These are phyloP conservation scores for Pseudotsuga menziesii DNA, from an alignment of 75 land plant genomes.

Conservation along the genomic window DNA sequence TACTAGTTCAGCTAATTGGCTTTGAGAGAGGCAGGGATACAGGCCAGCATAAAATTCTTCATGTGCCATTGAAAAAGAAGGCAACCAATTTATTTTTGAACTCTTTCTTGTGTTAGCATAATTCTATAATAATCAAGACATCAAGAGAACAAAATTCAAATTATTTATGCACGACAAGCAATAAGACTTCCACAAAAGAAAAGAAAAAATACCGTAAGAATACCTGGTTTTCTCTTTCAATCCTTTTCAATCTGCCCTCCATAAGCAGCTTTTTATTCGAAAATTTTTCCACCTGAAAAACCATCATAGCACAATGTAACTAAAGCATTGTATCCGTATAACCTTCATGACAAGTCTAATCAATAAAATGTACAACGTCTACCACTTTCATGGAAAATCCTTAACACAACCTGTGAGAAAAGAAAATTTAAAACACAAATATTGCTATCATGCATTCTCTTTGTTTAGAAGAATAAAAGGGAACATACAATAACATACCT, in stretches of 20 bases:
- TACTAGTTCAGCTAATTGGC: too few relatives aligned
- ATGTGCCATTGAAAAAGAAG: neutral
- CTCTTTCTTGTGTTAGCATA: neutral
- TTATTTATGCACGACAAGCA: neutral
- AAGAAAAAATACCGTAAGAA: neutral
- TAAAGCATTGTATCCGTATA: too few relatives aligned
- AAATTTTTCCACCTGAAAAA: neutral
- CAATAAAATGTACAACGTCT: too few relatives aligned
- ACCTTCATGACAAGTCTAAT: too few relatives aligned
- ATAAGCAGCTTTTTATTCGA: conserved; percentile 1
- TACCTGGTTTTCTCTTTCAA: conserved; percentile 5
- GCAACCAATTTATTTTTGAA: neutral
- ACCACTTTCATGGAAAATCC: too few relatives aligned
- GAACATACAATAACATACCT: too few relatives aligned
- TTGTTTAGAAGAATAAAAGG: too few relatives aligned
- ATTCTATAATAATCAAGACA: neutral
- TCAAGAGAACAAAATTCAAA: neutral
- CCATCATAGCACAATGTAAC: neutral
- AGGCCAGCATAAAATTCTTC: too few relatives aligned
- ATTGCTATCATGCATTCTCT: too few relatives aligned
- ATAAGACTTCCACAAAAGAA: neutral
- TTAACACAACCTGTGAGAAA: too few relatives aligned
- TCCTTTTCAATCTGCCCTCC: neutral
- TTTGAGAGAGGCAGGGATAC: too few relatives aligned
- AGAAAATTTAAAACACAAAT: too few relatives aligned